Evolutionary conservation across 106 monocot genomes (phyloP).

Genomic region (Dendrobium catenatum): DNA sequence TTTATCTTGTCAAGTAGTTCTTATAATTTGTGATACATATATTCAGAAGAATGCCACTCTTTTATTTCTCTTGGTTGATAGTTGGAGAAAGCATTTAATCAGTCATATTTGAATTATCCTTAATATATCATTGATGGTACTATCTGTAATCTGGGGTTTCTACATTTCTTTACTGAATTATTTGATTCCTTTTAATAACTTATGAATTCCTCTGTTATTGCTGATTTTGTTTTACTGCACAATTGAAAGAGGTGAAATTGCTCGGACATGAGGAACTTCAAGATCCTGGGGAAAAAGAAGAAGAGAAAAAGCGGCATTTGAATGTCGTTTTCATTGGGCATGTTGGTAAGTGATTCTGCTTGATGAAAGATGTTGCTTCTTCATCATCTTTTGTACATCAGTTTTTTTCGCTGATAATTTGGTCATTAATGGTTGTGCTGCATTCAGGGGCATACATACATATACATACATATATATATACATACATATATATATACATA

Average conservation of each 20-base stretch:
- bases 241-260: not conserved
- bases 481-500: too few species aligned
- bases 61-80: not conserved
- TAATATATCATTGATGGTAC: not conserved
- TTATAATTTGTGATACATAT: not conserved
- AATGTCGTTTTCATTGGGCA: constrained; percentile 14
- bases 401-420: not conserved
- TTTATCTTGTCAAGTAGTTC: not conserved
- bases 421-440: not conserved
- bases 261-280: not conserved
- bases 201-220: not conserved
- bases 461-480: too few species aligned
- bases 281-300: not conserved
- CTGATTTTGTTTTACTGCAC: not conserved
- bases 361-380: not conserved
- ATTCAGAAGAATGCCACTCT: not conserved
- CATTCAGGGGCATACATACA: not conserved
- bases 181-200: not conserved
- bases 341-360: constrained; percentile 6
- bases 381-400: not conserved
- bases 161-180: not conserved
- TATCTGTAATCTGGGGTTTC: not conserved
- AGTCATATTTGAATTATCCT: not conserved
- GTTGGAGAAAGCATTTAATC: not conserved
- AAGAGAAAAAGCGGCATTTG: constrained; percentile 13